Evolutionary conservation across 2,329 filamentous ascomycete species (phyloP).

Genomic region (Neonectria magnoliae): DNA sequence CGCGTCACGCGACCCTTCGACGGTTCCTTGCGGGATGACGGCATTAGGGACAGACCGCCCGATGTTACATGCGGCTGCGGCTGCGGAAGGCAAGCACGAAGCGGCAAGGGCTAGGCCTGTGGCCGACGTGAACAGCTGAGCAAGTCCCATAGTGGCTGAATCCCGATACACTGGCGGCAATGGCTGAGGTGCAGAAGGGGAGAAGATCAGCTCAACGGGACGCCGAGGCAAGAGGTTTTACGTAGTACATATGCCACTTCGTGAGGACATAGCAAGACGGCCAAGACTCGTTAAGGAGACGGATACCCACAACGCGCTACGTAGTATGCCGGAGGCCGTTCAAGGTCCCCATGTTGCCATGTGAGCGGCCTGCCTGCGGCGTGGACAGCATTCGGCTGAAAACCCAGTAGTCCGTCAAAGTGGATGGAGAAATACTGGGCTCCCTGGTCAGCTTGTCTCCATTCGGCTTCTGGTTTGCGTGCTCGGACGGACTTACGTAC

Average conservation of each 20-base stretch:
- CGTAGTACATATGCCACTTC: not conserved
- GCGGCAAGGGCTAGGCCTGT: conserved; percentile 31
- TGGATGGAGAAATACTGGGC: not conserved
- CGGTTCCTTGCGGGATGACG: conserved; percentile 42
- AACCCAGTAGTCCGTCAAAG: not conserved
- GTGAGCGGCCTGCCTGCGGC: not conserved
- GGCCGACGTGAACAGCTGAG: conserved; percentile 17
- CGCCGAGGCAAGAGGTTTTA: conserved; percentile 1
- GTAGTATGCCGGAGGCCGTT: not conserved
- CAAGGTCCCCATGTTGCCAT: not conserved
- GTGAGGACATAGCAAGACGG: not conserved
- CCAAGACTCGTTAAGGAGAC: conserved; percentile 12
- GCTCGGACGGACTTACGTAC: not conserved
- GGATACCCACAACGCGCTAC: not conserved
- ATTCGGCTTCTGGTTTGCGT: not conserved
- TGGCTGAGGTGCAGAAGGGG: conserved; percentile 20
- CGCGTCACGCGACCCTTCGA: conserved; percentile 50
- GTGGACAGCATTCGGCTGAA: not conserved
- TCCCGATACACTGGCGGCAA: conserved; percentile 8
- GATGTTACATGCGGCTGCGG: not conserved
- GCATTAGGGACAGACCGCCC: conserved; percentile 18
- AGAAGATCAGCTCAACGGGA: conserved; percentile 27
- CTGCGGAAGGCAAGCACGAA: conserved; percentile 19
- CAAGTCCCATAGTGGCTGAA: conserved; percentile 31
- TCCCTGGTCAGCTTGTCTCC: not conserved